Percentiles rank a stretch among this genome's conserved stretches.
These are phyloP conservation scores for Globisporangium paroecandrum DNA, from an alignment of 352 stramenopile genomes.

Conservation along the genomic window DNA sequence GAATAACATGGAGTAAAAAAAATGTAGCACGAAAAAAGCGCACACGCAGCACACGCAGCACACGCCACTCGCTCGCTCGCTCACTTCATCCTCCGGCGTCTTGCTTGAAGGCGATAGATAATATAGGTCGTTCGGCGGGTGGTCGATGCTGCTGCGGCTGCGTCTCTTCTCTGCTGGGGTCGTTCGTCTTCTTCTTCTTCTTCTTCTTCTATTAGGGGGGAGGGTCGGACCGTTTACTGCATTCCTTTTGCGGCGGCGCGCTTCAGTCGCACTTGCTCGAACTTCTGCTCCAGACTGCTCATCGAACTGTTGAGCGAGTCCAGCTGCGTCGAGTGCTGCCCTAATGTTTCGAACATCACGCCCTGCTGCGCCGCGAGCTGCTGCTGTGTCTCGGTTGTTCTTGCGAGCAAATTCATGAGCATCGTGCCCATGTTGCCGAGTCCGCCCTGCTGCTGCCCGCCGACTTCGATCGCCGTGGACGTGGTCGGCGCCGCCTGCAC, in stretches of 20 bases:
- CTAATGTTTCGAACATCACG: constrained; percentile 86
- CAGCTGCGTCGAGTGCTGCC: constrained; percentile 78
- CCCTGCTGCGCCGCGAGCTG: constrained; percentile 80
- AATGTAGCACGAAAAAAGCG: background rate
- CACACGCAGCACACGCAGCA: background rate
- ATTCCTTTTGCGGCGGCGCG: constrained; percentile 15
- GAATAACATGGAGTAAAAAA: constrained; percentile 15
- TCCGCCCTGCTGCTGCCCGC: constrained; percentile 51
- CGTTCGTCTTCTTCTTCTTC: constrained; percentile 1
- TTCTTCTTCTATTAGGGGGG: constrained; percentile 8
- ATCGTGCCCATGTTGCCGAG: constrained; percentile 86
- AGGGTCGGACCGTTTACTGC: background rate
- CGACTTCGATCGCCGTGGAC: constrained; percentile 64
- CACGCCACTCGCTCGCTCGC: background rate
- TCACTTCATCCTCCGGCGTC: constrained; percentile 6
- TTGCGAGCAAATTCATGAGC: constrained; percentile 84
- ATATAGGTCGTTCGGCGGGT: constrained; percentile 8
- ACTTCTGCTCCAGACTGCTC: constrained; percentile 68
- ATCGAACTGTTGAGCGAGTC: constrained; percentile 73
- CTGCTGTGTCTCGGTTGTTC: constrained; percentile 84
- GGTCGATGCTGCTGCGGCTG: background rate
- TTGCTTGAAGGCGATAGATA: constrained; percentile 8
- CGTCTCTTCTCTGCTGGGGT: constrained; percentile 1
- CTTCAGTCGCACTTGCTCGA: constrained; percentile 79
- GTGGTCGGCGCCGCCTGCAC: constrained; percentile 38